Conservation (phyloP, 1,139 yeast species). For the Debaryomycetaceae sp. region DNA sequence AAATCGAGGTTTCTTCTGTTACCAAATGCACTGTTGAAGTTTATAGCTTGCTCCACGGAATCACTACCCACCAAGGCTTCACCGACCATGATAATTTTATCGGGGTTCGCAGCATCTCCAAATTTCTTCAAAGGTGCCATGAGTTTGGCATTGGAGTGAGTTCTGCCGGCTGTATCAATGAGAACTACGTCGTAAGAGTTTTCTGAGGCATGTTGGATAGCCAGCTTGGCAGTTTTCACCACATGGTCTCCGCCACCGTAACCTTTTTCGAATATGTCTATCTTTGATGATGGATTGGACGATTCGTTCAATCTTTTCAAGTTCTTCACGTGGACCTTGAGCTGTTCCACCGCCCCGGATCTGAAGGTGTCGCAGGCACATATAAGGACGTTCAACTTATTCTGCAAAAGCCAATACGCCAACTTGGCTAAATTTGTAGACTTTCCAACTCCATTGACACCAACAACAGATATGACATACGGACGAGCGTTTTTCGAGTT, state of each 20-base stretch:
- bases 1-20: conserved; percentile 78
- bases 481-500: conserved; percentile 49
- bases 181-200: conserved; percentile 74
- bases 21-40: conserved; percentile 93
- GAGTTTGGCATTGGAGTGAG: conserved; percentile 90
- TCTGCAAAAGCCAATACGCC: conserved; percentile 93
- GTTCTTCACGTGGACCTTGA: conserved; percentile 88
- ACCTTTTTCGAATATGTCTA: conserved; percentile 89
- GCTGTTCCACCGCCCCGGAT: conserved; percentile 97
- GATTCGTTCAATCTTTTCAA: conserved; percentile 49
- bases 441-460: conserved; percentile 97
- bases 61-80: conserved; percentile 98
- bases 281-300: conserved; percentile 43
- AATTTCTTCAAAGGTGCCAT: conserved; percentile 96
- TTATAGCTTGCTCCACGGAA: conserved; percentile 91
- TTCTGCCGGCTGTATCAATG: conserved; percentile 96
- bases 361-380: conserved; percentile 98
- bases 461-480: conserved; percentile 93
- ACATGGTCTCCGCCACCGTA: conserved; percentile 94
- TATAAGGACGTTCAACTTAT: conserved; percentile 78
- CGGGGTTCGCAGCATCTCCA: conserved; percentile 94
- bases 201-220: conserved; percentile 65
- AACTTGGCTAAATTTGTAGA: conserved; percentile 91
- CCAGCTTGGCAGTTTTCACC: conserved; percentile 91
- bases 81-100: conserved; percentile 97